Percentiles rank a stretch among this genome's conserved stretches.
Evolutionary conservation across 129 eudicot genomes (phyloP).

Genomic region (Apium graveolens): DNA sequence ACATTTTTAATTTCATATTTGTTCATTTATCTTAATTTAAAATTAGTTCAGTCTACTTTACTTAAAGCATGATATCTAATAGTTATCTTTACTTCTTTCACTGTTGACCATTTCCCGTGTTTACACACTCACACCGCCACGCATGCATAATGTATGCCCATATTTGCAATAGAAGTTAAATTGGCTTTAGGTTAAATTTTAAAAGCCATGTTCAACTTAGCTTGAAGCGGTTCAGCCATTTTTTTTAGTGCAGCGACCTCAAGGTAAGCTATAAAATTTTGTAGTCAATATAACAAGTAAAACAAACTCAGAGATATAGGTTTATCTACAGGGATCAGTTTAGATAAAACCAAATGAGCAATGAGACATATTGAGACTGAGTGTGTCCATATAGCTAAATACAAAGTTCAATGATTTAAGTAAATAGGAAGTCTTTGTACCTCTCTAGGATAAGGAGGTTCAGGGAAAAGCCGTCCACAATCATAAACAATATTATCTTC

Average conservation of each 20-base stretch:
- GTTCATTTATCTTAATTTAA: not conserved
- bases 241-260: not conserved
- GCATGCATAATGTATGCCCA: not conserved
- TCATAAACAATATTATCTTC: conserved; percentile 78
- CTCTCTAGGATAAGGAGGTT: conserved; percentile 98
- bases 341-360: not conserved
- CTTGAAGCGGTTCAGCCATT: not conserved
- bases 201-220: not conserved
- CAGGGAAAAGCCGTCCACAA: conserved; percentile 91
- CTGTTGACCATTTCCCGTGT: not conserved
- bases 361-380: not conserved
- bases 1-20: not conserved
- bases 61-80: not conserved
- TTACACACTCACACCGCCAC: not conserved
- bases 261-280: not conserved
- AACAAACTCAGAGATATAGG: not conserved
- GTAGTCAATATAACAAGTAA: not conserved
- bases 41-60: not conserved
- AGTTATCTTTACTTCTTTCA: too few species aligned
- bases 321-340: not conserved
- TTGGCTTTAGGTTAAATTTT: not conserved
- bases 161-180: not conserved
- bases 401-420: not conserved
- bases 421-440: conserved; percentile 28
- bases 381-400: not conserved